phyloP scores from a whole-genome alignment of 306 rosid genomes.

The Dalbergia oliveri region DNA sequence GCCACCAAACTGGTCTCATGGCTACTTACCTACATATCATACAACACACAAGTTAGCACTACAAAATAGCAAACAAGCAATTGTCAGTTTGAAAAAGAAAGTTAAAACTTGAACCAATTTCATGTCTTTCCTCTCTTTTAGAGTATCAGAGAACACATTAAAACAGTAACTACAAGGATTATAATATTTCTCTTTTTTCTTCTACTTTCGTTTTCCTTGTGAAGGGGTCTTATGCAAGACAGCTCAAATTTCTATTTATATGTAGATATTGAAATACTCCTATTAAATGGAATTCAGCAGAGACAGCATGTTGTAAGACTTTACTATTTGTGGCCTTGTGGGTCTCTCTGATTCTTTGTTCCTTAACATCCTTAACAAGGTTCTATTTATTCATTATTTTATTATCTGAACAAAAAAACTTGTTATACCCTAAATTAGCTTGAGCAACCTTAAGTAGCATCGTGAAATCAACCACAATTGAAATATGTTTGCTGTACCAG shows the following conservation, averaged over 20 bases:
- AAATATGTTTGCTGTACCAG: neutral
- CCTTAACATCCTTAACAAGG: conserved; percentile 15
- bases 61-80: conserved; percentile 36
- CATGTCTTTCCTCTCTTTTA: conserved; percentile 21
- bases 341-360: conserved; percentile 12
- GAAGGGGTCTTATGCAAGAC: conserved; percentile 7
- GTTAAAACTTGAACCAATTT: neutral
- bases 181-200: conserved; percentile 10
- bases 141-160: conserved; percentile 17
- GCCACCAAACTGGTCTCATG: conserved; percentile 92
- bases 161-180: conserved; percentile 11
- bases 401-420: neutral
- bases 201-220: neutral
- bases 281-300: conserved; percentile 3
- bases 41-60: conserved; percentile 47
- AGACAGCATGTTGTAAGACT: neutral
- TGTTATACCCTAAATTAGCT: conserved; percentile 22
- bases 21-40: conserved; percentile 76
- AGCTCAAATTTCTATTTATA: neutral
- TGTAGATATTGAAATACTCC: conserved; percentile 10
- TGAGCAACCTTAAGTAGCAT: conserved; percentile 13
- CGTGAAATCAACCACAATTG: conserved; percentile 22
- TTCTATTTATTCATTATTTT: neutral
- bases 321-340: neutral
- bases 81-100: conserved; percentile 31